Conservation (phyloP, 306 rosid species). For the Lotus japonicus region DNA sequence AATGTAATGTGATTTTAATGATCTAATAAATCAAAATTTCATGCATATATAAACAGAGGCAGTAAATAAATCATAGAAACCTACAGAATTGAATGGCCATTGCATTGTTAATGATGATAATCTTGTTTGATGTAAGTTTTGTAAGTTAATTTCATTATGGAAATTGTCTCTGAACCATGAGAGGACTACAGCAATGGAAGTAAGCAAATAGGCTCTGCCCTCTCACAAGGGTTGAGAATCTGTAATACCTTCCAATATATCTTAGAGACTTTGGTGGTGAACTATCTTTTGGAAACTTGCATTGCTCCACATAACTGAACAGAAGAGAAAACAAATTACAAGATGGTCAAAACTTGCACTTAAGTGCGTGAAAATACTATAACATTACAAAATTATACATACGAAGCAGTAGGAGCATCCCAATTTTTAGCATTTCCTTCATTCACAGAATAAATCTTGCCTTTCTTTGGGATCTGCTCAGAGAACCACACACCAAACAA, state of each 20-base stretch:
- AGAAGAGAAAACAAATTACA: conserved; percentile 6
- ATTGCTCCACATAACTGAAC: conserved; percentile 67
- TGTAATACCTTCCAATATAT: conserved; percentile 85
- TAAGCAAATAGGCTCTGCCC: too few species aligned
- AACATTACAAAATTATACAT: conserved; percentile 23
- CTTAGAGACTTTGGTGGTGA: conserved; percentile 86
- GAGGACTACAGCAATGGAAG: too few species aligned
- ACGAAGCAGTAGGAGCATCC: conserved; percentile 87
- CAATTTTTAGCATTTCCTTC: conserved; percentile 99
- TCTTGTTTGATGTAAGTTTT: too few species aligned
- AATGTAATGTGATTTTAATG: too few species aligned
- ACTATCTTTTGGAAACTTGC: conserved; percentile 91
- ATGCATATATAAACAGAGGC: too few species aligned
- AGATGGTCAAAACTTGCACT: conserved; percentile 3
- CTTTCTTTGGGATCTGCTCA: conserved; percentile 73
- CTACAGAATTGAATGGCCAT: too few species aligned
- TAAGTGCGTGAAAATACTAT: neutral
- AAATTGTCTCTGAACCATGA: too few species aligned
- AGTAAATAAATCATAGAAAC: too few species aligned
- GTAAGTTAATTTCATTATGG: too few species aligned
- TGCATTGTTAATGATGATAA: too few species aligned
- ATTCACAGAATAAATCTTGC: conserved; percentile 93
- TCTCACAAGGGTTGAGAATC: conserved; percentile 4
- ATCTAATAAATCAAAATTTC: too few species aligned
- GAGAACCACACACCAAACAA: conserved; percentile 18